Conservation (phyloP, 75 land plant genomes). For the Picea sitchensis region DNA sequence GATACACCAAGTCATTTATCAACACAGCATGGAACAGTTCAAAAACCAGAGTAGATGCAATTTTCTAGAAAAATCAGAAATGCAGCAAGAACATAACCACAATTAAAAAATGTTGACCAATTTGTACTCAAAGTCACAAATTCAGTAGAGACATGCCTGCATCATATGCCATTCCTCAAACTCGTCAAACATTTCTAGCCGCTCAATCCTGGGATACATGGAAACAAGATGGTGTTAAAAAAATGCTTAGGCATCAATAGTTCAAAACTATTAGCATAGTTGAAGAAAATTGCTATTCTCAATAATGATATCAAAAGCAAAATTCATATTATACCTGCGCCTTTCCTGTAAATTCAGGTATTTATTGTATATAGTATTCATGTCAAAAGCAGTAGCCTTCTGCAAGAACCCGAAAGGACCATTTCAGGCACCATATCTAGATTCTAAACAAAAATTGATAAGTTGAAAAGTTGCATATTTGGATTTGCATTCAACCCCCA, state of each 20-base stretch:
- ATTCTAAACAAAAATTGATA: too few species aligned
- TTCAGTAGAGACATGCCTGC: slow-evolving; percentile 56
- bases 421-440: background rate
- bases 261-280: background rate
- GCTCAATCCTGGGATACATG: slow-evolving; percentile 66
- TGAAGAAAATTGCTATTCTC: too few species aligned
- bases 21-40: too few species aligned
- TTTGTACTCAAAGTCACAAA: too few species aligned
- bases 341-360: slow-evolving; percentile 74
- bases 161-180: slow-evolving; percentile 99
- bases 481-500: too few species aligned
- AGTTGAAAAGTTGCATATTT: too few species aligned
- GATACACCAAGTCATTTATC: too few species aligned
- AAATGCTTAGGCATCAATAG: background rate
- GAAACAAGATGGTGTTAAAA: background rate
- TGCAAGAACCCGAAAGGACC: slow-evolving; percentile 19
- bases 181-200: slow-evolving; percentile 93
- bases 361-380: slow-evolving; percentile 74
- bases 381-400: slow-evolving; percentile 86
- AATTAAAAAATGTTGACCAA: too few species aligned
- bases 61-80: too few species aligned
- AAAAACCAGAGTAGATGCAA: too few species aligned
- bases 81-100: too few species aligned
- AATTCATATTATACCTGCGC: slow-evolving; percentile 44
- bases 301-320: too few species aligned